Percentiles rank a stretch among this genome's conserved stretches.
phyloP scores from a whole-genome alignment of 2,329 filamentous ascomycete genomes.

The Hypoxylon sp. region DNA sequence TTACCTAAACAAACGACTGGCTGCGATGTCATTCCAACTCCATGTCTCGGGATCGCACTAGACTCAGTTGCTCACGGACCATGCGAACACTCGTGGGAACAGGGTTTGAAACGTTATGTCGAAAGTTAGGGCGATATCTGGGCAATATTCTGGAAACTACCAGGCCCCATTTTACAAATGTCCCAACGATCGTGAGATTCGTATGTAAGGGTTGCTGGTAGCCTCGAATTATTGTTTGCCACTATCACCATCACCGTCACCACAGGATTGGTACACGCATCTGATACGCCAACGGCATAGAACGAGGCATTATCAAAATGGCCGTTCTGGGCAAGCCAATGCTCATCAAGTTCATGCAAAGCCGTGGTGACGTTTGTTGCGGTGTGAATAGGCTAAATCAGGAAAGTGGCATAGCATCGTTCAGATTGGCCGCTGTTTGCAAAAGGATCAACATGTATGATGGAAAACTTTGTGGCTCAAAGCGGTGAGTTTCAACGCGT shows the following conservation, averaged over 20 bases:
- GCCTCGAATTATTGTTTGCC: slow-evolving; percentile 26
- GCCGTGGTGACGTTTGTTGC: slow-evolving; percentile 42
- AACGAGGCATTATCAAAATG: slow-evolving; percentile 31
- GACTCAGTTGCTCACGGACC: slow-evolving; percentile 27
- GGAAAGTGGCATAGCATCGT: slow-evolving; percentile 40
- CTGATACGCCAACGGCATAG: slow-evolving; percentile 31
- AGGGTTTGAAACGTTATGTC: slow-evolving; percentile 35
- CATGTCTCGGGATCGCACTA: slow-evolving; percentile 48
- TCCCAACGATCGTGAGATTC: slow-evolving; percentile 25
- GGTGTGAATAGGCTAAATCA: slow-evolving; percentile 46
- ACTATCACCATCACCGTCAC: slow-evolving; percentile 23
- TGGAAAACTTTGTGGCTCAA: slow-evolving; percentile 38
- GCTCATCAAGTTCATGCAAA: slow-evolving; percentile 38
- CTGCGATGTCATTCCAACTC: slow-evolving; percentile 40
- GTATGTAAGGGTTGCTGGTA: slow-evolving; percentile 16
- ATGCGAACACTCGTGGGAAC: slow-evolving; percentile 30
- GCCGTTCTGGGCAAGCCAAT: slow-evolving; percentile 43
- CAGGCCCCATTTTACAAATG: slow-evolving; percentile 9
- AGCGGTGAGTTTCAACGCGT: slow-evolving; percentile 52
- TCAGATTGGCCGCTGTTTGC: slow-evolving; percentile 37
- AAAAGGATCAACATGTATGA: slow-evolving; percentile 40
- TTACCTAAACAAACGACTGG: slow-evolving; percentile 23
- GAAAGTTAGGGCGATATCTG: slow-evolving; percentile 30
- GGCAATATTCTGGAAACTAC: slow-evolving; percentile 16
- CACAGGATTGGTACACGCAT: slow-evolving; percentile 26